phyloP scores from a whole-genome alignment of 2,329 filamentous ascomycete species.

The Verruconis gallopava region DNA sequence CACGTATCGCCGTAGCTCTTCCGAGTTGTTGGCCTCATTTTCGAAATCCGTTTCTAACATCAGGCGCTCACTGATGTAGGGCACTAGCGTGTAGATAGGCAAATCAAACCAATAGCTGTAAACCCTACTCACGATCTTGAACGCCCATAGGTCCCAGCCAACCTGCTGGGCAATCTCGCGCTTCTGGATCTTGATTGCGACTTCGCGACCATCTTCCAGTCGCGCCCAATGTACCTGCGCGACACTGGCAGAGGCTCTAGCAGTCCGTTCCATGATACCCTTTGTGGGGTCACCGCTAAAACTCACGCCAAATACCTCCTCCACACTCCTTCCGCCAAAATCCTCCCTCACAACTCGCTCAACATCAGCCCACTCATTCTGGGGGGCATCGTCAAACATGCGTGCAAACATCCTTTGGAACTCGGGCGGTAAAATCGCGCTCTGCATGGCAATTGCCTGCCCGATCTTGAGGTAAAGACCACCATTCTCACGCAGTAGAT shows the following conservation, averaged over 20 bases:
- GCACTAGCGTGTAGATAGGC: conserved; percentile 81
- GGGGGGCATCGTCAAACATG: conserved; percentile 97
- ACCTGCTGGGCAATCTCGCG: conserved; percentile 84
- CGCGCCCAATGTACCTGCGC: conserved; percentile 95
- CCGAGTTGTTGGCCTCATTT: conserved; percentile 80
- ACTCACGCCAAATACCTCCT: conserved; percentile 86
- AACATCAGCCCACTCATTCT: conserved; percentile 77
- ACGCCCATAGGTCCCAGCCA: conserved; percentile 89
- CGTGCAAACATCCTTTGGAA: conserved; percentile 92
- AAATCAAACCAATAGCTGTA: conserved; percentile 77
- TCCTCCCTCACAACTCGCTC: conserved; percentile 77
- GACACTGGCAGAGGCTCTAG: conserved; percentile 73
- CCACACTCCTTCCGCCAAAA: conserved; percentile 61
- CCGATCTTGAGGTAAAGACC: conserved; percentile 95
- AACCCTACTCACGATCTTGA: conserved; percentile 72
- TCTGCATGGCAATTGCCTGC: conserved; percentile 97
- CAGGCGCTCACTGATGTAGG: conserved; percentile 85
- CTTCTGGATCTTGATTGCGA: conserved; percentile 95
- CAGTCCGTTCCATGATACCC: conserved; percentile 58
- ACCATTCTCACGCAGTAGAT: conserved; percentile 73
- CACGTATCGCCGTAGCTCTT: conserved; percentile 69
- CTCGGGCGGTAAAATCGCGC: conserved; percentile 79
- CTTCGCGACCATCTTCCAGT: conserved; percentile 72
- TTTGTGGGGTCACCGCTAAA: conserved; percentile 54
- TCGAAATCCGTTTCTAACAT: conserved; percentile 88